Percentiles rank a stretch among this genome's conserved stretches.
Conservation (phyloP, 805 yeast genomes). For the Starmera dryadoides region DNA sequence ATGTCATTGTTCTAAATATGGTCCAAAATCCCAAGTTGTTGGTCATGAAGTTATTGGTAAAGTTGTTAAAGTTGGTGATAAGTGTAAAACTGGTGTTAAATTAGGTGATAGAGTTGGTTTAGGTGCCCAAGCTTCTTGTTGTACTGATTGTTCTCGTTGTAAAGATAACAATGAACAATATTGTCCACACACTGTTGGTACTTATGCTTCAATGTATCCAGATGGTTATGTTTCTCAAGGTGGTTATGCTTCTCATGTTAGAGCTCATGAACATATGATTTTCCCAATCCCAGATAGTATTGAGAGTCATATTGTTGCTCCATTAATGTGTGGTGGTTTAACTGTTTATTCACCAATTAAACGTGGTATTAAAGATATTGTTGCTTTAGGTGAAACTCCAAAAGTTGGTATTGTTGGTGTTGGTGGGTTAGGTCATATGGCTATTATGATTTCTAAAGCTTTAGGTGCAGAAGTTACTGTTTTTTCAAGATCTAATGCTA, state of each 20-base stretch:
- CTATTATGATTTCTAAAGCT: conserved; percentile 48
- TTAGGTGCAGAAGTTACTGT: conserved; percentile 55
- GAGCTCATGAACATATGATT: conserved; percentile 56
- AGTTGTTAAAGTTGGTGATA: conserved; percentile 52
- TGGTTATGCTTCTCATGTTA: conserved; percentile 62
- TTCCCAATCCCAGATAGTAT: conserved; percentile 55
- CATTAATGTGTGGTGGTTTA: conserved; percentile 72
- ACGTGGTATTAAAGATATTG: conserved; percentile 25
- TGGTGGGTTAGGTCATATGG: conserved; percentile 54
- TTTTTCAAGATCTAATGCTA: conserved; percentile 41
- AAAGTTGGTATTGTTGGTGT: conserved; percentile 49
- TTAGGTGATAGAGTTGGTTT: conserved; percentile 76
- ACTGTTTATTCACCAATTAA: conserved; percentile 65
- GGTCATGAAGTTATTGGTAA: conserved; percentile 66
- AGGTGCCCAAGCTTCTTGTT: conserved; percentile 63
- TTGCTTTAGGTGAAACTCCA: conserved; percentile 20
- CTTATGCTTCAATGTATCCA: conserved; percentile 42
- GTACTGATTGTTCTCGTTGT: conserved; percentile 59
- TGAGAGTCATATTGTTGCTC: conserved; percentile 52
- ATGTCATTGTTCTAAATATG: conserved; percentile 17
- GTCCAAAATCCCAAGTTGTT: conserved; percentile 39
- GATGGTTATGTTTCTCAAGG: conserved; percentile 50
- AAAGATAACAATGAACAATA: conserved; percentile 43
- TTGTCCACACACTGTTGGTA: conserved; percentile 41
- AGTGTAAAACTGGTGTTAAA: conserved; percentile 38